Evolutionary conservation across 1,139 yeast genomes (phyloP).

Genomic region (Pneumocystis jirovecii): DNA sequence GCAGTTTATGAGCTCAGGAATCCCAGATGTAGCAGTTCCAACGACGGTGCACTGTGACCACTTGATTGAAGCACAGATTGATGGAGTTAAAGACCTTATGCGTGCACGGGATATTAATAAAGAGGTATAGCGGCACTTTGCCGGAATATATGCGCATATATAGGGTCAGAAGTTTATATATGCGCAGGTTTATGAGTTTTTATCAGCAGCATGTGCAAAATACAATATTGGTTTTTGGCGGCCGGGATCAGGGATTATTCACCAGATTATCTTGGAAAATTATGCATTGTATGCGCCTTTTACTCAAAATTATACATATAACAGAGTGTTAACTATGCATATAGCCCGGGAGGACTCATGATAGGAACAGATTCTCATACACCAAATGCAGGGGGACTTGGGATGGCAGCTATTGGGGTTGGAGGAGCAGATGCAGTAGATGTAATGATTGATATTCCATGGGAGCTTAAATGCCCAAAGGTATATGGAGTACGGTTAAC

Average conservation of each 20-base stretch:
- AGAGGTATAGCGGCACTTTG: conserved; percentile 41
- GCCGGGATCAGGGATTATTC: conserved; percentile 98
- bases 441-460: conserved; percentile 85
- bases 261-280: conserved; percentile 93
- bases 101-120: conserved; percentile 88
- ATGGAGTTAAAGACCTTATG: conserved; percentile 82
- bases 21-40: conserved; percentile 90
- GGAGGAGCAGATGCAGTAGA: conserved; percentile 99
- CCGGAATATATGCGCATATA: neutral
- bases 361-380: conserved; percentile 99
- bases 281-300: conserved; percentile 42
- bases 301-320: neutral
- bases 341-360: conserved; percentile 80
- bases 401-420: conserved; percentile 97
- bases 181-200: conserved; percentile 52
- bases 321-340: neutral
- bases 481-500: conserved; percentile 92
- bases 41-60: conserved; percentile 98
- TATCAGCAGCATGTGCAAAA: conserved; percentile 86
- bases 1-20: conserved; percentile 95
- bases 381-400: conserved; percentile 98
- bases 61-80: conserved; percentile 93
- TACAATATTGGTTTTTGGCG: conserved; percentile 99
- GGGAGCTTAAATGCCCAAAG: conserved; percentile 99
- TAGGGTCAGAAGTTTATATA: neutral